phyloP scores from a whole-genome alignment of 148 eudicot genomes.

The Chenopodium quinoa region DNA sequence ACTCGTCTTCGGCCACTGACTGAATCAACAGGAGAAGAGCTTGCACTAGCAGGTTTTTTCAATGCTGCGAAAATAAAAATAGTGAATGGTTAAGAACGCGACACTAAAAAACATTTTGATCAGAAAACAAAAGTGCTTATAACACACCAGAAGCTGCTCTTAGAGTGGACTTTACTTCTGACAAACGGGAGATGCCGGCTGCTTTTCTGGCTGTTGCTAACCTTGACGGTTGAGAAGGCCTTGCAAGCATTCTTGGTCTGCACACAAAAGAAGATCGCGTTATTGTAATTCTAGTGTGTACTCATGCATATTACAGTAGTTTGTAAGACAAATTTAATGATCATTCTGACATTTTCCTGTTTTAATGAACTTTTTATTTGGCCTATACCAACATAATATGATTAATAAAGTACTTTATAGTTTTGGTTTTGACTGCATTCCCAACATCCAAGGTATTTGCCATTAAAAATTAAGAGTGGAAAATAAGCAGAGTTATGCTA shows the following conservation, averaged over 20 bases:
- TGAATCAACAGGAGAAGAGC: conserved; percentile 34
- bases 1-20: conserved; percentile 22
- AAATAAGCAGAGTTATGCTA: too few relatives aligned
- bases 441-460: neutral
- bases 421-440: neutral
- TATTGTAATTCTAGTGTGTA: neutral
- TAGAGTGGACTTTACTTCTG: conserved; percentile 35
- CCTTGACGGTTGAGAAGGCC: conserved; percentile 28
- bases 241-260: conserved; percentile 27
- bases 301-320: neutral
- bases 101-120: neutral
- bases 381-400: neutral
- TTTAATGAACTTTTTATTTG: neutral
- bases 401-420: neutral
- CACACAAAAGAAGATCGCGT: neutral
- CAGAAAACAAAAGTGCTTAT: neutral
- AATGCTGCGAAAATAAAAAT: conserved; percentile 31
- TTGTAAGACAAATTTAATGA: too few relatives aligned
- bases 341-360: too few relatives aligned
- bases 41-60: conserved; percentile 34
- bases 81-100: neutral
- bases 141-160: conserved; percentile 36
- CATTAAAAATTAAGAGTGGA: too few relatives aligned
- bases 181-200: conserved; percentile 40
- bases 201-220: conserved; percentile 27